Conservation (phyloP, 1,284 basidiomycete species). For the Mrakiaceae sp. region DNA sequence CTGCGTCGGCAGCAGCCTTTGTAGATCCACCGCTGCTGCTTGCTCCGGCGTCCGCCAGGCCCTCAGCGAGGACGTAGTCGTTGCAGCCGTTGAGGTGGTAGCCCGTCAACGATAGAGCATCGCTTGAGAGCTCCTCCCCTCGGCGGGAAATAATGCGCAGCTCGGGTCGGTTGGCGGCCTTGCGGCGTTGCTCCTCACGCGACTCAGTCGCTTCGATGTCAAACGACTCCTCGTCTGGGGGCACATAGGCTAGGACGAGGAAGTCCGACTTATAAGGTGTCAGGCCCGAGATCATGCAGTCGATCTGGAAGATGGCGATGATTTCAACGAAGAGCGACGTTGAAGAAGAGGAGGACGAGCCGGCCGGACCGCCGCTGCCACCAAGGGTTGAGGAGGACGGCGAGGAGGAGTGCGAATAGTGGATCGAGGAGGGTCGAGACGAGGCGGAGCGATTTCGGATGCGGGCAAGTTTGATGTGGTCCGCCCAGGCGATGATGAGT, state of each 20-base stretch:
- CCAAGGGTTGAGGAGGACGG: conserved; percentile 30
- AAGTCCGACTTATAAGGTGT: conserved; percentile 57
- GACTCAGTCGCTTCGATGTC: conserved; percentile 30
- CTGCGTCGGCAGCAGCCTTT: conserved; percentile 22
- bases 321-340: conserved; percentile 52
- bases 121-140: conserved; percentile 80
- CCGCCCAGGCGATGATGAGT: conserved; percentile 87
- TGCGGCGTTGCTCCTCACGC: conserved; percentile 52
- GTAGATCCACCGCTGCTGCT: conserved; percentile 22
- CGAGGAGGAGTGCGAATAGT: conserved; percentile 37
- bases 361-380: neutral
- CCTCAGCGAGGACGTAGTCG: conserved; percentile 63
- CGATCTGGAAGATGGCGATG: conserved; percentile 81
- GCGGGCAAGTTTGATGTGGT: conserved; percentile 82
- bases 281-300: conserved; percentile 90
- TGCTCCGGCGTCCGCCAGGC: conserved; percentile 14
- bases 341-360: neutral
- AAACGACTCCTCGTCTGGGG: conserved; percentile 50
- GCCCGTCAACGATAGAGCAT: conserved; percentile 66
- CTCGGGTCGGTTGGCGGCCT: conserved; percentile 77
- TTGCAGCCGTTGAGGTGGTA: conserved; percentile 83
- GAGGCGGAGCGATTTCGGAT: conserved; percentile 40
- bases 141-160: conserved; percentile 77
- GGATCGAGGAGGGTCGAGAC: conserved; percentile 18
- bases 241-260: conserved; percentile 70